A percentile compares a stretch with the other conserved stretches of the same genome.
Conservation (phyloP, 768 basidiomycete genomes). For the Royoungia palumana region DNA sequence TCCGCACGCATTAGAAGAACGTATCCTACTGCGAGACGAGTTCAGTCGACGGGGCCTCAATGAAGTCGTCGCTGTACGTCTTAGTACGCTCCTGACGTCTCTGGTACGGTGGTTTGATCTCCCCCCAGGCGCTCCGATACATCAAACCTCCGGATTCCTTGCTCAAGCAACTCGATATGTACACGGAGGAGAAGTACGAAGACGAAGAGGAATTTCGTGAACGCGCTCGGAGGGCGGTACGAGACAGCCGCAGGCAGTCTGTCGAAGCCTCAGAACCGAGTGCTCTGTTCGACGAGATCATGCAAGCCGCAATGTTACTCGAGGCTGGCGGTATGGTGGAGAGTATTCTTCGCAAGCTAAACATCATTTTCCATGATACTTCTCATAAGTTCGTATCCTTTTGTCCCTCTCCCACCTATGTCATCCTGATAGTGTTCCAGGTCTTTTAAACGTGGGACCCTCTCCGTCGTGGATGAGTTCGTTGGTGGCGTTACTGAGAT, state of each 20-base stretch:
- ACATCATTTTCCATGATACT: slow-evolving; percentile 54
- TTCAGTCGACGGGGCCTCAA: slow-evolving; percentile 78
- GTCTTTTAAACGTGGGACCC: slow-evolving; percentile 56
- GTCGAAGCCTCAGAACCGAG: slow-evolving; percentile 47
- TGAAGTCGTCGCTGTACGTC: slow-evolving; percentile 76
- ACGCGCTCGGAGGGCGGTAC: slow-evolving; percentile 42
- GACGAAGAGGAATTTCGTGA: slow-evolving; percentile 85
- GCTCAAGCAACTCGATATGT: slow-evolving; percentile 77
- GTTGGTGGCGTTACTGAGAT: slow-evolving; percentile 56
- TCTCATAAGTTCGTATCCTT: slow-evolving; percentile 52
- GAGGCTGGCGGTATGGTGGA: slow-evolving; percentile 38
- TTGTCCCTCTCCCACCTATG: background rate
- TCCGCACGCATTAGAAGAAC: slow-evolving; percentile 73
- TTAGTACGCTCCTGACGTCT: background rate
- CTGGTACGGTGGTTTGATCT: slow-evolving; percentile 1
- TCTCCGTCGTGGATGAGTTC: slow-evolving; percentile 62
- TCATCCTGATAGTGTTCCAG: slow-evolving; percentile 34
- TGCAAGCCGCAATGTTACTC: slow-evolving; percentile 52
- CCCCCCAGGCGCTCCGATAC: slow-evolving; percentile 64
- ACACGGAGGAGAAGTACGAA: slow-evolving; percentile 85
- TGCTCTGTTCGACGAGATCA: slow-evolving; percentile 55
- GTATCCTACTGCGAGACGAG: slow-evolving; percentile 79
- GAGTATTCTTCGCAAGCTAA: slow-evolving; percentile 55
- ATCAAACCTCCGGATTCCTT: slow-evolving; percentile 72
- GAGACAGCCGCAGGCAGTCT: slow-evolving; percentile 20